Conservation (phyloP, 2,329 filamentous ascomycete genomes). For the Cladosporium oxysporum region DNA sequence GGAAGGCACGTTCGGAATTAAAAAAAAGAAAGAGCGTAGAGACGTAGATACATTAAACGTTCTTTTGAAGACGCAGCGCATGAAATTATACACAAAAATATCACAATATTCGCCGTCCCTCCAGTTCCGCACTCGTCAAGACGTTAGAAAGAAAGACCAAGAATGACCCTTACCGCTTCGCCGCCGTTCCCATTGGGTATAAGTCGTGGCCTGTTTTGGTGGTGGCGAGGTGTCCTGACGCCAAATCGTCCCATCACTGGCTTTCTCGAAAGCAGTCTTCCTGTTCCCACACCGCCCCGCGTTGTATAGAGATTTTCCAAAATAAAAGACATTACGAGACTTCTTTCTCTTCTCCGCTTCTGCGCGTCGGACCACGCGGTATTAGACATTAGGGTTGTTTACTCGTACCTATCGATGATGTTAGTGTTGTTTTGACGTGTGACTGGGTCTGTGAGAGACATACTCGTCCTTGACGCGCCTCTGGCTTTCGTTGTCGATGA, state of each 20-base stretch:
- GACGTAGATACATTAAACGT: conserved; percentile 12
- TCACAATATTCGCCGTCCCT: neutral
- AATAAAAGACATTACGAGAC: conserved; percentile 17
- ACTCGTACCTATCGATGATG: conserved; percentile 14
- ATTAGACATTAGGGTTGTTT: conserved; percentile 16
- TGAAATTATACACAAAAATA: neutral
- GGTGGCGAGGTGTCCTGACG: neutral
- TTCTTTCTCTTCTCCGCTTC: neutral
- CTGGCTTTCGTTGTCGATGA: conserved; percentile 58
- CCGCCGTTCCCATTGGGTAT: conserved; percentile 10
- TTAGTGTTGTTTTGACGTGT: neutral
- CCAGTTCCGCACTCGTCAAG: neutral
- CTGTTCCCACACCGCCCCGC: neutral
- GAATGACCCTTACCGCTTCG: neutral
- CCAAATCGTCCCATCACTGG: neutral
- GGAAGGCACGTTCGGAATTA: too few species aligned
- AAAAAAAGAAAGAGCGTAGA: neutral
- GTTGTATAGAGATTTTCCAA: conserved; percentile 5
- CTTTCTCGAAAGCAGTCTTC: neutral
- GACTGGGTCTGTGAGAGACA: conserved; percentile 25
- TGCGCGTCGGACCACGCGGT: neutral
- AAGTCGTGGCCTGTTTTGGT: conserved; percentile 4
- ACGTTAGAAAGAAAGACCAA: neutral
- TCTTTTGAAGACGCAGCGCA: neutral
- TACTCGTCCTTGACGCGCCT: conserved; percentile 72